Conservation (phyloP, 257 asterid species). For the Lycium barbarum region DNA sequence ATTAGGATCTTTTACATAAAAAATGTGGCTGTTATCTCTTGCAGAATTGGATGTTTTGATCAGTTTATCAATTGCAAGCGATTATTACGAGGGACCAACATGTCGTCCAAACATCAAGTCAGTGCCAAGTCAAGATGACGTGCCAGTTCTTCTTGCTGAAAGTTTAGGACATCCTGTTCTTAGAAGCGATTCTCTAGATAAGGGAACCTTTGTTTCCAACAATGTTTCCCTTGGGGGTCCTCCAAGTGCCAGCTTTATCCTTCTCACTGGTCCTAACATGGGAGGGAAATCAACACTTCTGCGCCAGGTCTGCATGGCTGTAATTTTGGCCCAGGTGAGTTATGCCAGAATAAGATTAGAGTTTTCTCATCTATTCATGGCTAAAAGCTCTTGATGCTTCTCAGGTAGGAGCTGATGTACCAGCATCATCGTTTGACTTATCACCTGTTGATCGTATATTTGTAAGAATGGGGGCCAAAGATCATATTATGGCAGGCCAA, state of each 20-base stretch:
- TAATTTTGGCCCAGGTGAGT: slow-evolving; percentile 90
- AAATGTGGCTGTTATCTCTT: slow-evolving; percentile 39
- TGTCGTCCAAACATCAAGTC: slow-evolving; percentile 71
- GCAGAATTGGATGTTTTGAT: slow-evolving; percentile 96
- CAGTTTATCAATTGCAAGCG: slow-evolving; percentile 88
- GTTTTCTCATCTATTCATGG: slow-evolving; percentile 32
- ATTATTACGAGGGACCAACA: slow-evolving; percentile 77
- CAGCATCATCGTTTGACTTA: slow-evolving; percentile 76
- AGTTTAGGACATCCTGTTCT: slow-evolving; percentile 91
- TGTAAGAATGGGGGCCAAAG: slow-evolving; percentile 99
- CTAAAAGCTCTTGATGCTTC: slow-evolving; percentile 40
- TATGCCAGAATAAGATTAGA: slow-evolving; percentile 10
- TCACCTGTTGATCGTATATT: slow-evolving; percentile 85
- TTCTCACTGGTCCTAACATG: slow-evolving; percentile 99
- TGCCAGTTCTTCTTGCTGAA: slow-evolving; percentile 68
- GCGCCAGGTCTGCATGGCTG: slow-evolving; percentile 95
- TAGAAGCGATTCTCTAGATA: slow-evolving; percentile 75
- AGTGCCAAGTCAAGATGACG: slow-evolving; percentile 53
- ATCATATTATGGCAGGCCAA: slow-evolving; percentile 94
- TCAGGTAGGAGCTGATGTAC: slow-evolving; percentile 96
- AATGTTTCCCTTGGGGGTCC: slow-evolving; percentile 83
- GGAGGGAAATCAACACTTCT: slow-evolving; percentile 98
- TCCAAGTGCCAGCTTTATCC: slow-evolving; percentile 70
- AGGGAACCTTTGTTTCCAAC: slow-evolving; percentile 87
- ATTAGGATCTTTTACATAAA: background rate